These are phyloP conservation scores for Angomonas desouzai DNA, from an alignment of 208 protist species.

Conservation along the genomic window DNA sequence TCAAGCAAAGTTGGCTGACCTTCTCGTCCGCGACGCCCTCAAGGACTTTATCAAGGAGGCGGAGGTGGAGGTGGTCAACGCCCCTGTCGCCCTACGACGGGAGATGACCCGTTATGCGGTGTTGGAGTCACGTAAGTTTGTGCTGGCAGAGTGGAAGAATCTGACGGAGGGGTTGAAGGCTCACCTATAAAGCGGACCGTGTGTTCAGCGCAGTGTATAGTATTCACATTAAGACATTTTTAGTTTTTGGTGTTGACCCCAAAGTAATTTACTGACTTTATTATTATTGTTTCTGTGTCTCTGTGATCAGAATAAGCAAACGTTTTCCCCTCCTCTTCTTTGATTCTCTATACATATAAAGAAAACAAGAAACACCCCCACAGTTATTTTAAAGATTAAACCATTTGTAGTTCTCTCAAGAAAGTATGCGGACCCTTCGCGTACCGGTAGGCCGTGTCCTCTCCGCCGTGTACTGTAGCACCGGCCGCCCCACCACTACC, in stretches of 20 bases:
- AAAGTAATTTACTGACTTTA: too few species aligned
- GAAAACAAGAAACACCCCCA: background rate
- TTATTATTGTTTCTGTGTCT: too few species aligned
- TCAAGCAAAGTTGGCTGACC: constrained; percentile 51
- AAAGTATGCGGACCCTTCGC: background rate
- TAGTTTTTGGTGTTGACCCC: too few species aligned
- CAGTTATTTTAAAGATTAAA: too few species aligned
- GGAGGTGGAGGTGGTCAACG: constrained; percentile 47
- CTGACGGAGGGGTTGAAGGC: constrained; percentile 9
- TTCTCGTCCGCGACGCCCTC: constrained; percentile 72
- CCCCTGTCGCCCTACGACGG: constrained; percentile 48
- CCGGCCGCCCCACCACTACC: background rate
- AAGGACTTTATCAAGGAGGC: constrained; percentile 85
- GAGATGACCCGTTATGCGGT: constrained; percentile 64
- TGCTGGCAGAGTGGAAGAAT: constrained; percentile 47
- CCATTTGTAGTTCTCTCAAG: too few species aligned
- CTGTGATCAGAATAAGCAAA: too few species aligned
- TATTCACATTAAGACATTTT: too few species aligned
- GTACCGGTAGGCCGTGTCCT: background rate
- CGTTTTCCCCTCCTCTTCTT: background rate
- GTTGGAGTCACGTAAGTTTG: constrained; percentile 57
- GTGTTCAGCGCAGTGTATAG: background rate
- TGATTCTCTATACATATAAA: background rate
- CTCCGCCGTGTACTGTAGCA: background rate
- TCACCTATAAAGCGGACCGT: background rate